Percentiles rank a stretch among this genome's conserved stretches.
These are phyloP conservation scores for Camillea tinctor DNA, from an alignment of 2,329 filamentous ascomycete species.

Conservation along the genomic window DNA sequence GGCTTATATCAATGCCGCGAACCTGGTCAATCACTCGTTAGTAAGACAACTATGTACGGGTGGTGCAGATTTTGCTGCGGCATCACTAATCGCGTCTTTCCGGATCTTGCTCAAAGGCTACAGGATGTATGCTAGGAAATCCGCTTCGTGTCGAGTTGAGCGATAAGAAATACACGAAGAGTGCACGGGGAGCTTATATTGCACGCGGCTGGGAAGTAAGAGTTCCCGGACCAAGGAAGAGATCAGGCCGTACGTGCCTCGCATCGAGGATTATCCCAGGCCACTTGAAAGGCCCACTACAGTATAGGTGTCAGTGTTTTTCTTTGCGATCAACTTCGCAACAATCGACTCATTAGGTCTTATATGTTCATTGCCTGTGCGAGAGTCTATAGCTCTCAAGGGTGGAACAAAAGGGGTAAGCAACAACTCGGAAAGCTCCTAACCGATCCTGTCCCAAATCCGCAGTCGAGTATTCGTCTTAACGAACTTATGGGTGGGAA, in stretches of 20 bases:
- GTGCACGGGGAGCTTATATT: neutral
- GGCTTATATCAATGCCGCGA: conserved; percentile 69
- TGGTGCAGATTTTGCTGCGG: neutral
- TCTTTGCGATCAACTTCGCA: neutral
- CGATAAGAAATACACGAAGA: neutral
- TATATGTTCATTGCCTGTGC: neutral
- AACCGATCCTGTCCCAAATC: conserved; percentile 62
- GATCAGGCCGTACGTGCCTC: conserved; percentile 48
- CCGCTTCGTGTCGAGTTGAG: neutral
- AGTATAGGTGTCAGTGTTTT: conserved; percentile 9
- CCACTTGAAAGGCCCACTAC: conserved; percentile 66
- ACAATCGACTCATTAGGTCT: neutral
- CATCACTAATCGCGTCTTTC: neutral
- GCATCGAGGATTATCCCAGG: conserved; percentile 60
- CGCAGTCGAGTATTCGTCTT: conserved; percentile 66
- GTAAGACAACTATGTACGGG: conserved; percentile 1
- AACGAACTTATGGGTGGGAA: conserved; percentile 64
- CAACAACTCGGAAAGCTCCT: conserved; percentile 3
- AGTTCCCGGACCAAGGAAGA: neutral
- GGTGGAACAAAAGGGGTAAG: neutral
- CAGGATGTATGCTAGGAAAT: neutral
- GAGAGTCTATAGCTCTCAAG: neutral
- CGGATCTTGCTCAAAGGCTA: neutral
- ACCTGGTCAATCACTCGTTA: conserved; percentile 47
- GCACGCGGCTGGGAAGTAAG: neutral